phyloP scores from a whole-genome alignment of 371 early-diverging fungal genomes.

The Capniomyces stellatus region DNA sequence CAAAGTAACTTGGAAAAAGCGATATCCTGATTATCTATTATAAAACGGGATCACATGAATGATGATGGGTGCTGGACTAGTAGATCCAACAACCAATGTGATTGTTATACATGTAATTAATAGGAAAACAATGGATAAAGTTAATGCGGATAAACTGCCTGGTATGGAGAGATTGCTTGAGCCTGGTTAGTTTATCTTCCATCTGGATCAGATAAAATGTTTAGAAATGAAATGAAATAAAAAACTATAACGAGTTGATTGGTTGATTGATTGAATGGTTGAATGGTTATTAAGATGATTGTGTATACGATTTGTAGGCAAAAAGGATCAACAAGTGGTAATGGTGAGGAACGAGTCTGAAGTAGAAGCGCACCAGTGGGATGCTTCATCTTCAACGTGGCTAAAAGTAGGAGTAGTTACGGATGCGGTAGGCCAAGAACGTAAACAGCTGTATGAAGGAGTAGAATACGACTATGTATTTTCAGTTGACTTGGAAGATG shows the following conservation, averaged over 20 bases:
- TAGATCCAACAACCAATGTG: too few relatives aligned
- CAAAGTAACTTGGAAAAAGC: too few relatives aligned
- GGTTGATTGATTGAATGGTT: too few relatives aligned
- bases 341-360: slow-evolving; percentile 46
- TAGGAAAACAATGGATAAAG: slow-evolving; percentile 68
- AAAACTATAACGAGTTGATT: too few relatives aligned
- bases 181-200: slow-evolving; percentile 18
- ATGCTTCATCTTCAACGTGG: slow-evolving; percentile 44
- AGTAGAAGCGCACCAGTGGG: slow-evolving; percentile 46
- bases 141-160: slow-evolving; percentile 66
- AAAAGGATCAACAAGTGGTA: slow-evolving; percentile 66
- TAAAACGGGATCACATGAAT: too few relatives aligned
- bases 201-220: too few relatives aligned
- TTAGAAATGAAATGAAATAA: too few relatives aligned
- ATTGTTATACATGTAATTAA: slow-evolving; percentile 4
- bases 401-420: slow-evolving; percentile 87
- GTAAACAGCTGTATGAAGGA: slow-evolving; percentile 65
- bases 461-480: slow-evolving; percentile 95
- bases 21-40: too few relatives aligned
- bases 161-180: slow-evolving; percentile 48
- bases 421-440: slow-evolving; percentile 56
- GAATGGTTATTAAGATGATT: too few relatives aligned
- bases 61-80: too few relatives aligned
- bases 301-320: slow-evolving; percentile 31
- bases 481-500: slow-evolving; percentile 82